Conservation (phyloP, 306 rosid species). For the Gillenia trifoliata region DNA sequence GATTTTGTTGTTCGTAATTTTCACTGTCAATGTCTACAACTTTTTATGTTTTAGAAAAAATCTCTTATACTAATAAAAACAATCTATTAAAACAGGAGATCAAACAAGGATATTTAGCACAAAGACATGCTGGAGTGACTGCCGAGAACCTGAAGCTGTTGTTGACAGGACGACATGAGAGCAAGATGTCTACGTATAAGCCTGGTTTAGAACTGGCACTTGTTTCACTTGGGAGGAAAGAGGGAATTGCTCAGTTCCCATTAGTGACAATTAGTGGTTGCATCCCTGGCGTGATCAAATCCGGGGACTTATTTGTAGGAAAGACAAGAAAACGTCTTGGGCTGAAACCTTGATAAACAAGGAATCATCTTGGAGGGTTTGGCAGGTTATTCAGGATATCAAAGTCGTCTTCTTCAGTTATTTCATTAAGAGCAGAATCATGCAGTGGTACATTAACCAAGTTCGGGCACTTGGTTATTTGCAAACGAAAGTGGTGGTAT, state of each 20-base stretch:
- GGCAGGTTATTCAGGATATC: not conserved
- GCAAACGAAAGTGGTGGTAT: not conserved
- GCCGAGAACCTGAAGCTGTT: slow-evolving; percentile 30
- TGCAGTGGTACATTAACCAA: not conserved
- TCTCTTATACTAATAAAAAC: not conserved
- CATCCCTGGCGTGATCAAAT: slow-evolving; percentile 61
- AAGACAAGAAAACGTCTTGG: slow-evolving; percentile 69
- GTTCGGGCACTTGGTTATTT: not conserved
- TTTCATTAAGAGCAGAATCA: not conserved
- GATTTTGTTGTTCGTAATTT: not conserved
- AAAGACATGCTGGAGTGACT: slow-evolving; percentile 27
- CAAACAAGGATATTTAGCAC: slow-evolving; percentile 38
- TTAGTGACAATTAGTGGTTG: slow-evolving; percentile 53
- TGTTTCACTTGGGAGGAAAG: slow-evolving; percentile 39
- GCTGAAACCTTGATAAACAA: slow-evolving; percentile 13
- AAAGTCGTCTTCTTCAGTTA: not conserved
- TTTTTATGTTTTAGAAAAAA: not conserved
- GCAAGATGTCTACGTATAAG: slow-evolving; percentile 20
- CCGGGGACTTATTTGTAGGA: slow-evolving; percentile 80
- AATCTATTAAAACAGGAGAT: slow-evolving; percentile 20
- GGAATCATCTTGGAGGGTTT: not conserved
- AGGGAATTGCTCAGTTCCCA: slow-evolving; percentile 52
- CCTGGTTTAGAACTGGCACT: slow-evolving; percentile 22
- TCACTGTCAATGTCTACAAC: not conserved
- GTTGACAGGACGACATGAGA: slow-evolving; percentile 21